A percentile compares a stretch with the other conserved stretches of the same genome.
Conservation (phyloP, 2,329 filamentous ascomycete species). For the Neofusicoccum ribis region DNA sequence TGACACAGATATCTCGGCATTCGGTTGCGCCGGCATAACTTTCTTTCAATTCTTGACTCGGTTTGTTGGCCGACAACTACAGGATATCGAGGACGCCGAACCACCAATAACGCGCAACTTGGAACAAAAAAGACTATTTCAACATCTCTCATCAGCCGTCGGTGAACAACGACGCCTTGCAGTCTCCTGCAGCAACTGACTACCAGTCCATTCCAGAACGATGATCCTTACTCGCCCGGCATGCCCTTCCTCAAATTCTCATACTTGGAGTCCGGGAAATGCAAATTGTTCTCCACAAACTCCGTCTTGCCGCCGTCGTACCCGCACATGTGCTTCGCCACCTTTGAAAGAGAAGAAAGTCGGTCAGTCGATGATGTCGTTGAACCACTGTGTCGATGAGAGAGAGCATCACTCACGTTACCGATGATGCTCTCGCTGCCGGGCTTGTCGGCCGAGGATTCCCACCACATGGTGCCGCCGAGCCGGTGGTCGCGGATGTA, state of each 20-base stretch:
- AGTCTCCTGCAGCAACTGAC: not conserved
- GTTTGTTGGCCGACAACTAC: not conserved
- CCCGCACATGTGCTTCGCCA: constrained; percentile 42
- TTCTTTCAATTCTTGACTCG: not conserved
- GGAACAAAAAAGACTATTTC: not conserved
- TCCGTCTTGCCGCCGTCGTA: constrained; percentile 47
- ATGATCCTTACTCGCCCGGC: constrained; percentile 29
- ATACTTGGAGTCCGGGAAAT: constrained; percentile 55
- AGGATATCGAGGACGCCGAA: not conserved
- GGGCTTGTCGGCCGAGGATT: constrained; percentile 74
- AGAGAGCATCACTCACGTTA: constrained; percentile 31
- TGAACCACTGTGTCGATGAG: not conserved
- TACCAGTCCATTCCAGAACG: not conserved
- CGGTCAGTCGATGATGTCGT: not conserved
- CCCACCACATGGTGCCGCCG: constrained; percentile 97
- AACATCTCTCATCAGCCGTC: not conserved
- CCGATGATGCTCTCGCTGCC: constrained; percentile 64
- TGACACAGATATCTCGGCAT: no score
- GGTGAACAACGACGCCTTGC: not conserved
- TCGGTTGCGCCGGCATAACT: no score
- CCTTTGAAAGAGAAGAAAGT: constrained; percentile 21
- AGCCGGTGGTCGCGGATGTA: constrained; percentile 66
- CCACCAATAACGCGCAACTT: not conserved
- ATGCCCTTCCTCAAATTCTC: constrained; percentile 53
- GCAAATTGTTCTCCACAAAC: constrained; percentile 47